Base-by-base conservation (phyloP, 179 eudicot genomes). In the Nepenthes alata region DNA sequence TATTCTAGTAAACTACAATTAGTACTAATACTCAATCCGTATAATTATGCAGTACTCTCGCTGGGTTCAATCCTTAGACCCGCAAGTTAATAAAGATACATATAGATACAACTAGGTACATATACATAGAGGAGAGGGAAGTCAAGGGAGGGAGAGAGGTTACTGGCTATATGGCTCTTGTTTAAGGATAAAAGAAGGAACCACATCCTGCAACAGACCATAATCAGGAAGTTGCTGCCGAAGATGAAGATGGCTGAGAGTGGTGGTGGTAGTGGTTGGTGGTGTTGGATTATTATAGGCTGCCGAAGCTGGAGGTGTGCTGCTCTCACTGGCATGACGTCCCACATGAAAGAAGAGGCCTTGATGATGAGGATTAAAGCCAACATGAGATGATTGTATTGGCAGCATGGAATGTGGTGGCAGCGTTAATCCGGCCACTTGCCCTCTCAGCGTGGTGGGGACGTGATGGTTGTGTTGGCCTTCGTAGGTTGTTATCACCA, bases 401-500 rank as follows among this genome's bases (percentile, higher is more conserved):
- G 77, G 34, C 4, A 75, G 65, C 80, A 81, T 61, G 2, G 86
- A 55, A 13, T 74, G 77, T 7, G 85, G 75, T 37, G 76, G 67
- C 53, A 83, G 16, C 0, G 50, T 11, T 47, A 11, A 47, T 4
- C 83, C 82, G 0, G 76, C 83, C 0, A 78, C 67, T 4, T 78
- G 83, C 65, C 95, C 95, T 39, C 91, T 77, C 2, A 85, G 74
- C 2, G 89, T 81, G 4, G 87, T 68, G 1, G 91, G 91, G 2
- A 83, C 68, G 4, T 72, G 81, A 68, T 90, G 97, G 85, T 83
- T 90, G 70, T 90, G 97, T 55, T 85, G 87, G 11, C 95, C 97
- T 62, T 90, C 97, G 35, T 90, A 25, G 25, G 25, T 25, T 25
- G 25, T 25, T 25, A 25, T 25, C 25, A 25, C 25, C 1, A 25